Base-by-base conservation (phyloP, 225 moss, liverwort and hornwort genomes). In the Pseudisothecium myosuroides region DNA sequence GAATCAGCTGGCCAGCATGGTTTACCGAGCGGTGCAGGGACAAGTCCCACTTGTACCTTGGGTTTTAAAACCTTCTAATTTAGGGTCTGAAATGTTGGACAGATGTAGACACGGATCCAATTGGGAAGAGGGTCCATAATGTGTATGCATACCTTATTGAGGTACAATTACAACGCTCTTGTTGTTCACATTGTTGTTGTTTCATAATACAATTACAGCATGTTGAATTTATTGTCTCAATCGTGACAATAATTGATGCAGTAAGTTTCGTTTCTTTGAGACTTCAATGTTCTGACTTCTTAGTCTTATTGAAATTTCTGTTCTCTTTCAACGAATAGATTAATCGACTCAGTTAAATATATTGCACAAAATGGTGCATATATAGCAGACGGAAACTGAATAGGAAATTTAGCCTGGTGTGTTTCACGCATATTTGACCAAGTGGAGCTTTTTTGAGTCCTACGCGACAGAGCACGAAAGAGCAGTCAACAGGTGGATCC, bases 41-140 rank as follows among this genome's bases (percentile, higher is more conserved):
- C 80, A 47, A 89, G 89, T 85, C 87, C 89, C 87, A 87, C 85
- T 66, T 88, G 92, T 93, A 89, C 85, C 32, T 85, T 75, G 71
- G 27, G n/a, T 87, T 74, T 85, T 62, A 27, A 89, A 75, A 89
- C 89, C 92, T 80, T 65, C 87, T 75, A 89, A 89, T 88, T 81
- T 67, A 80, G 90, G 91, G 36, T 76, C 23, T 65, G 65, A 36
- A 83, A 24, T 49, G 50, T 83, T 50, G 83, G 49, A 65, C 83
- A 18, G 83, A 63, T 63, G 22, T 63, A 63, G 82, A 34, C 50
- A 37, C 37, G 65, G 83, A 37, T 8, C 49, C 65, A 18, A 36
- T 49, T 83, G 50, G 65, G 64, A 49, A 83, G 50, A 26, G 36
- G 50, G 37, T 83, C 83, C 83, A 65, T 50, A 37, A 65, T 8